Evolutionary conservation across 2,329 filamentous ascomycete genomes (phyloP).

Genomic region (Arthrobotrys pseudoclavata): DNA sequence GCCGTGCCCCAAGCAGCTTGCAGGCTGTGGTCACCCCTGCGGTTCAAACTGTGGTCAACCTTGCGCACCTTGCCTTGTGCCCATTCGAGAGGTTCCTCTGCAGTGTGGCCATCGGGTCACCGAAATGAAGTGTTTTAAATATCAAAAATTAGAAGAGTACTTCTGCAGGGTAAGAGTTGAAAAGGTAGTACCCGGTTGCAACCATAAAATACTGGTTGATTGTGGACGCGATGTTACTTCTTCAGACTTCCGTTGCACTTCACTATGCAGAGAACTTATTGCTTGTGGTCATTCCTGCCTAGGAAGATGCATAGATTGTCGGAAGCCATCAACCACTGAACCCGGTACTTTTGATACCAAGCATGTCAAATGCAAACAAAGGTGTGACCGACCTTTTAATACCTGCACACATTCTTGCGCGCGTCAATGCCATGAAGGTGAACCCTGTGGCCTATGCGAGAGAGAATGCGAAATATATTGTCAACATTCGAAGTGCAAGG

Average conservation of each 20-base stretch:
- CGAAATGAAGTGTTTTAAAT: conserved; percentile 65
- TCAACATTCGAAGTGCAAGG: conserved; percentile 72
- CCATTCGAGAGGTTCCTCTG: conserved; percentile 45
- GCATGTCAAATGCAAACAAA: conserved; percentile 70
- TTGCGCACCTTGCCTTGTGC: conserved; percentile 59
- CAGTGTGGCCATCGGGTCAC: conserved; percentile 61
- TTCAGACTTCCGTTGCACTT: conserved; percentile 68
- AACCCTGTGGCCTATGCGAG: conserved; percentile 69
- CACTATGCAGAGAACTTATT: conserved; percentile 68
- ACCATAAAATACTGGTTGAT: conserved; percentile 69
- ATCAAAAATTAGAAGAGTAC: conserved; percentile 68
- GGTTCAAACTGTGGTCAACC: conserved; percentile 65
- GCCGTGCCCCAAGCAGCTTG: conserved; percentile 64
- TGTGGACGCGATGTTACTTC: conserved; percentile 70
- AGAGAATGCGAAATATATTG: conserved; percentile 72
- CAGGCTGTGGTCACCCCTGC: conserved; percentile 65
- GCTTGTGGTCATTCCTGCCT: conserved; percentile 74
- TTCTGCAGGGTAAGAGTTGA: conserved; percentile 69
- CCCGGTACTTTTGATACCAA: conserved; percentile 63
- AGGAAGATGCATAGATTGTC: conserved; percentile 70
- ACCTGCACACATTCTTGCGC: conserved; percentile 73
- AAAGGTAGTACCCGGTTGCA: conserved; percentile 71
- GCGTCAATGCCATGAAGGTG: conserved; percentile 70
- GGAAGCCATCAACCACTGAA: conserved; percentile 63
- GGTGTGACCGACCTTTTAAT: conserved; percentile 70